Evolutionary conservation across 352 stramenopile species (phyloP).

Genomic region (Phytophthora syringae): DNA sequence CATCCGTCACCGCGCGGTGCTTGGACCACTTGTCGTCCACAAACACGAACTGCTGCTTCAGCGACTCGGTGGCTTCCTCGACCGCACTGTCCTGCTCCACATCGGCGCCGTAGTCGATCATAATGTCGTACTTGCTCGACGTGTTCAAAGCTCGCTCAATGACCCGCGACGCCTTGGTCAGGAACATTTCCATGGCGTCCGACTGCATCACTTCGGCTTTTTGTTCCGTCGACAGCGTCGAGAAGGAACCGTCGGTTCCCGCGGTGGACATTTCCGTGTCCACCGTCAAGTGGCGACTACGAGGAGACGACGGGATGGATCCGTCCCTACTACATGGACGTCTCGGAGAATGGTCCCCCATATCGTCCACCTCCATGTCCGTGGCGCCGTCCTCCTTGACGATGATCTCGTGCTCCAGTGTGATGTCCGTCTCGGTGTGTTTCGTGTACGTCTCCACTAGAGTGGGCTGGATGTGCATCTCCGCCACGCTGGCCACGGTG

Average conservation of each 20-base stretch:
- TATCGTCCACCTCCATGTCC: slow-evolving; percentile 57
- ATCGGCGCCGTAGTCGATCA: slow-evolving; percentile 83
- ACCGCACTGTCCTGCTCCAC: slow-evolving; percentile 63
- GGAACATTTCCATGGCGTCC: slow-evolving; percentile 78
- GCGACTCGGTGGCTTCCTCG: slow-evolving; percentile 65
- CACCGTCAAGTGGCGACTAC: slow-evolving; percentile 48
- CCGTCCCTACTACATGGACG: slow-evolving; percentile 35
- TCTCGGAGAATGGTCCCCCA: slow-evolving; percentile 38
- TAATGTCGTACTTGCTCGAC: slow-evolving; percentile 82
- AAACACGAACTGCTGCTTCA: slow-evolving; percentile 81
- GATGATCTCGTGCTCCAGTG: slow-evolving; percentile 79
- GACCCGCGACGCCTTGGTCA: slow-evolving; percentile 76
- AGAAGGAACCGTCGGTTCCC: slow-evolving; percentile 27
- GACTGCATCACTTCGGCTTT: slow-evolving; percentile 75
- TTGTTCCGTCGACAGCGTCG: slow-evolving; percentile 55
- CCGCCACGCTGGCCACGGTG: slow-evolving; percentile 76
- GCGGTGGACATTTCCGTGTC: slow-evolving; percentile 49
- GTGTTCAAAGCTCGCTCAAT: slow-evolving; percentile 85
- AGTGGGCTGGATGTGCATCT: slow-evolving; percentile 84
- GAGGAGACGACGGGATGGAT: slow-evolving; percentile 49
- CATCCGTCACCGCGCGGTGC: slow-evolving; percentile 80
- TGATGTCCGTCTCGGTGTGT: slow-evolving; percentile 85
- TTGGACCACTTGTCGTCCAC: slow-evolving; percentile 84
- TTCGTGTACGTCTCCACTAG: slow-evolving; percentile 88
- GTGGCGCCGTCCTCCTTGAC: slow-evolving; percentile 44